These are phyloP conservation scores for Vairimorpha ceranae DNA, from an alignment of 371 early-diverging fungal genomes.

Conservation along the genomic window DNA sequence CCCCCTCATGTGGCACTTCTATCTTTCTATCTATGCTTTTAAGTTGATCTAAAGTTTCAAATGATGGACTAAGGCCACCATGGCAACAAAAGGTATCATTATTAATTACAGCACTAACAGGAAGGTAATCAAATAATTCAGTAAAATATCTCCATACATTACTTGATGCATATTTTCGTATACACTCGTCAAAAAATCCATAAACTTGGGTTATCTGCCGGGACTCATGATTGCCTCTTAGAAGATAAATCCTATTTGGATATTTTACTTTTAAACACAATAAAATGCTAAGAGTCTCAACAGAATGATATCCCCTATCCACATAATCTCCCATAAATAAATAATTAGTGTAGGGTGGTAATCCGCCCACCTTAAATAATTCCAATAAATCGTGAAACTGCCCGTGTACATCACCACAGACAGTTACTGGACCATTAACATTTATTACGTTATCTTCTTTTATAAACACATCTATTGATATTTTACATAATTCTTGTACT, in stretches of 20 bases:
- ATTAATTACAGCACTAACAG: constrained; percentile 85
- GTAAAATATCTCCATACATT: constrained; percentile 96
- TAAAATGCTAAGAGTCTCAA: constrained; percentile 90
- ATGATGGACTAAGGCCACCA: constrained; percentile 93
- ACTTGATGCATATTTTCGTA: constrained; percentile 89
- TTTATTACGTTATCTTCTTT: constrained; percentile 78
- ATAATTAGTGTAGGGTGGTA: constrained; percentile 78
- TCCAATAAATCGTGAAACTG: constrained; percentile 88
- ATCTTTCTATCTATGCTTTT: constrained; percentile 85
- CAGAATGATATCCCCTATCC: constrained; percentile 95
- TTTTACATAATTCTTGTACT: constrained; percentile 75
- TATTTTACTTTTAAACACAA: constrained; percentile 87
- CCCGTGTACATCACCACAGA: constrained; percentile 91
- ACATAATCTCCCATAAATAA: constrained; percentile 97
- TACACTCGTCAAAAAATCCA: constrained; percentile 98
- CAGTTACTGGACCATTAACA: constrained; percentile 77
- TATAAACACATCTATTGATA: constrained; percentile 69
- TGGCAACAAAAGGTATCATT: constrained; percentile 92
- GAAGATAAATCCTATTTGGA: constrained; percentile 83
- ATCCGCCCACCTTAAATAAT: constrained; percentile 81
- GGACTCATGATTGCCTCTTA: constrained; percentile 97
- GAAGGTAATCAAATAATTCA: constrained; percentile 93
- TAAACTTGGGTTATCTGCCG: constrained; percentile 97
- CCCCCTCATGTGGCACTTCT: constrained; percentile 74
- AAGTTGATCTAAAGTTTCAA: constrained; percentile 90